These are phyloP conservation scores for Acer yangbiense DNA, from an alignment of 345 rosid species.

Conservation along the genomic window DNA sequence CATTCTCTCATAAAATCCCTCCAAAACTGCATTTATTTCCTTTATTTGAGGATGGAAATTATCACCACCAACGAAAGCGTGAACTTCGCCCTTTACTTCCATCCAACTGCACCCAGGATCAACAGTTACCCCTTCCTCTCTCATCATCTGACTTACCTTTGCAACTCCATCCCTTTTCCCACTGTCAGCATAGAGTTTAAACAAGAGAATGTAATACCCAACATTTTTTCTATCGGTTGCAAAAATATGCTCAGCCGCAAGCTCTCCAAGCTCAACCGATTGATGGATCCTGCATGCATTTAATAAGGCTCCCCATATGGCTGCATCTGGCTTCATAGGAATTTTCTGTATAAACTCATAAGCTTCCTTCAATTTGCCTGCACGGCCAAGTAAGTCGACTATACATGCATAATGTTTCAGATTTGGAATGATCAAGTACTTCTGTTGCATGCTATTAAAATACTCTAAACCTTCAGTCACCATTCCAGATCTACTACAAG, in stretches of 20 bases:
- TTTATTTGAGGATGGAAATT: constrained; percentile 54
- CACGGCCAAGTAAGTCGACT: constrained; percentile 86
- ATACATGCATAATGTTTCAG: constrained; percentile 80
- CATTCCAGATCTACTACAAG: constrained; percentile 82
- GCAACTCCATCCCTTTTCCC: constrained; percentile 75
- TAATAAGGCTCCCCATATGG: constrained; percentile 88
- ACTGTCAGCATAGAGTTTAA: constrained; percentile 65
- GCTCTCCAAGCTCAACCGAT: constrained; percentile 57
- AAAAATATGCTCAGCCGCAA: constrained; percentile 63
- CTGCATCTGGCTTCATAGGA: constrained; percentile 69
- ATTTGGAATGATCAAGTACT: constrained; percentile 57
- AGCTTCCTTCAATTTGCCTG: constrained; percentile 69
- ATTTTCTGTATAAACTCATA: constrained; percentile 56
- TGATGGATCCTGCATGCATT: constrained; percentile 72
- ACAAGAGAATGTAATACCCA: constrained; percentile 71
- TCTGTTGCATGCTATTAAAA: constrained; percentile 57
- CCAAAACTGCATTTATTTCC: constrained; percentile 60
- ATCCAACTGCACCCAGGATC: constrained; percentile 93
- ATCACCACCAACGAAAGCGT: constrained; percentile 75
- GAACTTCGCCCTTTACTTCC: constrained; percentile 72
- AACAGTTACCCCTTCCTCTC: constrained; percentile 60
- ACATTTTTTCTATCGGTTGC: constrained; percentile 57
- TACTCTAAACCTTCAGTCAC: constrained; percentile 62
- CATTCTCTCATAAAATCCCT: constrained; percentile 65
- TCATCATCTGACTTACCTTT: constrained; percentile 60